phyloP scores from a whole-genome alignment of 2,329 filamentous ascomycete species.

The Microdochium bolleyi region DNA sequence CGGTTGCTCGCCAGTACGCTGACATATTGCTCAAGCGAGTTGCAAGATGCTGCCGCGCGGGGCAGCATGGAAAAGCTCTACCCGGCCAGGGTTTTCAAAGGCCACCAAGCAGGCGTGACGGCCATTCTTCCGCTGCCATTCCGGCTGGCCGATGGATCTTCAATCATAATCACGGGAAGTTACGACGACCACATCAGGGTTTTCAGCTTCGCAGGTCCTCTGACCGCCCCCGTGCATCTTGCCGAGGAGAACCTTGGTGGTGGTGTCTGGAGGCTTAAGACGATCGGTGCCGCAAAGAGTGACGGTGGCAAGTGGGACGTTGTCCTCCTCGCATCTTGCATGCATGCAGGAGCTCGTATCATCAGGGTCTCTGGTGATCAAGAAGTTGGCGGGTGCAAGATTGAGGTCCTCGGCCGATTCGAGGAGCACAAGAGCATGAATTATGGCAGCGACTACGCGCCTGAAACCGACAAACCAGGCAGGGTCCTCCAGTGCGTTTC shows the following conservation, averaged over 20 bases:
- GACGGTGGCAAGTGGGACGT: slow-evolving; percentile 17
- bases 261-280: slow-evolving; percentile 80
- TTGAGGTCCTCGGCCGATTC: slow-evolving; percentile 62
- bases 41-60: slow-evolving; percentile 5
- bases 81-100: slow-evolving; percentile 28
- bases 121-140: slow-evolving; percentile 66
- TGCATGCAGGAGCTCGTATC: slow-evolving; percentile 81
- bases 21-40: slow-evolving; percentile 6
- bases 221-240: slow-evolving; percentile 37
- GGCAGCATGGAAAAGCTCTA: slow-evolving; percentile 8
- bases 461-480: slow-evolving; percentile 17
- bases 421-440: slow-evolving; percentile 92
- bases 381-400: slow-evolving; percentile 40
- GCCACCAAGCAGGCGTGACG: slow-evolving; percentile 79
- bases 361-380: slow-evolving; percentile 32
- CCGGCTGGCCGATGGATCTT: slow-evolving; percentile 30
- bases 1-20: slow-evolving; percentile 41
- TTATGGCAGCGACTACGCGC: slow-evolving; percentile 71
- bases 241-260: slow-evolving; percentile 62
- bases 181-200: slow-evolving; percentile 83
- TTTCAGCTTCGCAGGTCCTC: slow-evolving; percentile 21
- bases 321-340: slow-evolving; percentile 76
- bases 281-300: slow-evolving; percentile 31
- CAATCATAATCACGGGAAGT: slow-evolving; percentile 72
- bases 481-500: slow-evolving; percentile 45